Base-by-base conservation (phyloP, 2,329 filamentous ascomycete genomes). In the Fusarium sp. region DNA sequence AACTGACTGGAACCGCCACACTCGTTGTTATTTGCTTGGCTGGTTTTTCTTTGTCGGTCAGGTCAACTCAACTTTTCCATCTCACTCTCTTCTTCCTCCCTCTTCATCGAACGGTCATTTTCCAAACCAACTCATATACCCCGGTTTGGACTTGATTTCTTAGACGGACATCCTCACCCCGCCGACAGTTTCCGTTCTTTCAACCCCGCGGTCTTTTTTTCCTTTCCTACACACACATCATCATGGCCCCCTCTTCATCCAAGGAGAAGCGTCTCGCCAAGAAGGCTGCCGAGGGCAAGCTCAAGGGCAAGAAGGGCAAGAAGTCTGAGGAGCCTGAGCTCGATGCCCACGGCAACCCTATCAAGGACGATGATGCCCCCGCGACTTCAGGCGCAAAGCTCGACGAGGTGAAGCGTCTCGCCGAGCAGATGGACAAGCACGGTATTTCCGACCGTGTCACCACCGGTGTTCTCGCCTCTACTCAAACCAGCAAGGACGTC, bases 361-460 rank as follows among this genome's bases (percentile, higher is more conserved):
- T 87, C 79, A 84, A 86, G 69, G 83, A 87, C 51, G 82, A 84
- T 44, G 92, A 93, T 61, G 88, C 89, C 78, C 90, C 92, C 74
- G 92, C 92, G 69, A 94, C 91, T 76, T 88, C 90, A 69, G 89
- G 87, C 78, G 90, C 91, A 78, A 94, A 96, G 87, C 85, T 92
- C 83, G 91, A 93, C 77, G 92, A 93, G 81, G 92, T 98, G 75
- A 93, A 95, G 87, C 95, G 95, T 82, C 89, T 99, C 77, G 92
- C 93, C 50, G 89, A 95, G 62, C 97, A 99, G 87, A 93, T 98
- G 89, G 96, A 99, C 86, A 94, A 97, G 86, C 91, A 97, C 82
- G 96, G 96, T 81, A 89, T 99, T 75, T 98, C 96, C 20, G 96
- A 99, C 85, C 93, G 96, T 84, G 96, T 99, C 83, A 99, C 97